A percentile compares a stretch with the other conserved stretches of the same genome.
Conservation (phyloP, 345 rosid species). For the Aquilaria yunnanensis region DNA sequence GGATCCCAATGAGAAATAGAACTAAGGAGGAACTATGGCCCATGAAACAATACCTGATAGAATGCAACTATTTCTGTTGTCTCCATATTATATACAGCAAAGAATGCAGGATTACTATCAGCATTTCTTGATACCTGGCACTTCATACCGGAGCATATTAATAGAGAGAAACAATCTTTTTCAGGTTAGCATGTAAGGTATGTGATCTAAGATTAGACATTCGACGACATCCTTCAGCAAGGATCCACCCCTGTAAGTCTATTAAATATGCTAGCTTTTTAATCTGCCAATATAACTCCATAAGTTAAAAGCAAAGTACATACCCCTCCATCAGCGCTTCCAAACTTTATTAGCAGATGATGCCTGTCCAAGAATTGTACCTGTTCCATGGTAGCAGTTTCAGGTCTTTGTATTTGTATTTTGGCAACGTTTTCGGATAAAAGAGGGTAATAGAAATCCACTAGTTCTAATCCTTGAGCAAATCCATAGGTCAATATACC, state of each 20-base stretch:
- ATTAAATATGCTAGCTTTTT: too few relatives aligned
- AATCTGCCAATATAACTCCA: neutral
- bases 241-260: too few relatives aligned
- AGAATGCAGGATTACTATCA: conserved; percentile 79
- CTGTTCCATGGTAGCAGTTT: conserved; percentile 28
- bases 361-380: conserved; percentile 96
- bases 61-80: conserved; percentile 93
- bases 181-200: too few relatives aligned
- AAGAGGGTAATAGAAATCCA: neutral
- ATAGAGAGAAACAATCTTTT: too few relatives aligned
- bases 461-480: neutral
- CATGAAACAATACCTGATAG: conserved; percentile 54
- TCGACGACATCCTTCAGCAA: too few relatives aligned
- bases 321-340: conserved; percentile 94
- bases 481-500: conserved; percentile 32
- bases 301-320: conserved; percentile 23
- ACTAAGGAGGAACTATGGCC: conserved; percentile 4
- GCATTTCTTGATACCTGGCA: conserved; percentile 58
- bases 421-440: neutral
- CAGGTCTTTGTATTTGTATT: conserved; percentile 6
- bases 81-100: conserved; percentile 95
- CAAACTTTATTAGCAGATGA: conserved; percentile 87
- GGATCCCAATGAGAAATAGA: neutral
- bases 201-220: too few relatives aligned
- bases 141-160: conserved; percentile 6